Conservation (phyloP, 305 asterid species). For the Fraxinus baroniana region DNA sequence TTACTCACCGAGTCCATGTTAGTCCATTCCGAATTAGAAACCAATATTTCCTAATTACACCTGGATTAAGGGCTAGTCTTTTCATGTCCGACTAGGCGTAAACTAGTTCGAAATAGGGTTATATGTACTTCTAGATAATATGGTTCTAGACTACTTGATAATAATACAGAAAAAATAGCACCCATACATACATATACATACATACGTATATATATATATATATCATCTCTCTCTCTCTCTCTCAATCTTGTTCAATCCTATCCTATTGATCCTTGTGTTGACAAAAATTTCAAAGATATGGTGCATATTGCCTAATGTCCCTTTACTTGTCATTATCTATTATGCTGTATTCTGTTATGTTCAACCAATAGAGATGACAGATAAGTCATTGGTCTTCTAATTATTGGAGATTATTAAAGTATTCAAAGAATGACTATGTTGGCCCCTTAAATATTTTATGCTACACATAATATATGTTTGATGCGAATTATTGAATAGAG, state of each 20-base stretch:
- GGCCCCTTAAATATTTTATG: constrained; percentile 16
- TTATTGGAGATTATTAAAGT: neutral
- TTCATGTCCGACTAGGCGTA: neutral
- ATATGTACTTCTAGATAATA: neutral
- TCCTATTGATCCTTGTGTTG: neutral
- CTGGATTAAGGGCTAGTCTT: neutral
- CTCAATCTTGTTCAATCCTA: neutral
- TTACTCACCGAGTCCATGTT: neutral
- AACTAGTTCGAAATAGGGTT: neutral
- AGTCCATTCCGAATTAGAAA: too few species aligned
- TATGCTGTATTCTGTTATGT: neutral
- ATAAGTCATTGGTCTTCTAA: constrained; percentile 17
- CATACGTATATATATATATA: too few species aligned
- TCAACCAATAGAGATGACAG: constrained; percentile 2
- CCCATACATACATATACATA: neutral
- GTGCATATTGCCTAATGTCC: neutral
- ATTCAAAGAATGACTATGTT: neutral
- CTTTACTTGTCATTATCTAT: neutral
- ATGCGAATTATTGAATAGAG: neutral
- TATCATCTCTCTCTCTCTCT: neutral
- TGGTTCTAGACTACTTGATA: neutral
- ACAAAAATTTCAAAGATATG: neutral
- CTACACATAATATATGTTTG: neutral
- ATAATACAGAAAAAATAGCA: neutral
- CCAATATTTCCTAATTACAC: neutral